These are phyloP conservation scores for Globisporangium parvum DNA, from an alignment of 352 stramenopile species.

Conservation along the genomic window DNA sequence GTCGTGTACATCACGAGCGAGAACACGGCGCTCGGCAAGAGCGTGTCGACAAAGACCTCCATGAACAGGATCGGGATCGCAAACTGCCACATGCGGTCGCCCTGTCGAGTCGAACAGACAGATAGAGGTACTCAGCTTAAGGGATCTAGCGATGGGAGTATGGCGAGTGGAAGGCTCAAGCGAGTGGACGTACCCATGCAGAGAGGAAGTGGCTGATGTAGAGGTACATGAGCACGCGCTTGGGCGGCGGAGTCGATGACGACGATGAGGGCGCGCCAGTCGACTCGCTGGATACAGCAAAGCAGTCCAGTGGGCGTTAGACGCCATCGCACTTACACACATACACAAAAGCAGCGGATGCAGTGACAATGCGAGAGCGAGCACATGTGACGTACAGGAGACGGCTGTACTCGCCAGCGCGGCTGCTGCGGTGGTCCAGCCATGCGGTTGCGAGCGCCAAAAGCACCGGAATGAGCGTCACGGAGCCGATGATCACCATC, in stretches of 20 bases:
- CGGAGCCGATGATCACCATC: slow-evolving; percentile 47
- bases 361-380: background rate
- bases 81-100: slow-evolving; percentile 80
- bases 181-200: slow-evolving; percentile 40
- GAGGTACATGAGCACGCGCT: slow-evolving; percentile 56
- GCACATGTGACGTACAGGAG: slow-evolving; percentile 28
- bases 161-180: background rate
- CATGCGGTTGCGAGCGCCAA: slow-evolving; percentile 32
- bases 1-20: slow-evolving; percentile 69
- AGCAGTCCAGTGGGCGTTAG: background rate
- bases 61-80: slow-evolving; percentile 80
- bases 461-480: slow-evolving; percentile 36
- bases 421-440: slow-evolving; percentile 20
- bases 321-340: background rate
- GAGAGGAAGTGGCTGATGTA: slow-evolving; percentile 74
- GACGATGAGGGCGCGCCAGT: background rate
- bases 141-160: too few species aligned
- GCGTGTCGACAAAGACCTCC: slow-evolving; percentile 78
- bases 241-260: slow-evolving; percentile 3
- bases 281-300: background rate
- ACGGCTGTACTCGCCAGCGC: slow-evolving; percentile 16
- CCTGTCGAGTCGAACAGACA: slow-evolving; percentile 18
- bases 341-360: background rate
- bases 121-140: background rate
- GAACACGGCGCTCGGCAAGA: slow-evolving; percentile 71